Conservation (phyloP, 2,329 filamentous ascomycete species). For the Colletotrichum abscissum region DNA sequence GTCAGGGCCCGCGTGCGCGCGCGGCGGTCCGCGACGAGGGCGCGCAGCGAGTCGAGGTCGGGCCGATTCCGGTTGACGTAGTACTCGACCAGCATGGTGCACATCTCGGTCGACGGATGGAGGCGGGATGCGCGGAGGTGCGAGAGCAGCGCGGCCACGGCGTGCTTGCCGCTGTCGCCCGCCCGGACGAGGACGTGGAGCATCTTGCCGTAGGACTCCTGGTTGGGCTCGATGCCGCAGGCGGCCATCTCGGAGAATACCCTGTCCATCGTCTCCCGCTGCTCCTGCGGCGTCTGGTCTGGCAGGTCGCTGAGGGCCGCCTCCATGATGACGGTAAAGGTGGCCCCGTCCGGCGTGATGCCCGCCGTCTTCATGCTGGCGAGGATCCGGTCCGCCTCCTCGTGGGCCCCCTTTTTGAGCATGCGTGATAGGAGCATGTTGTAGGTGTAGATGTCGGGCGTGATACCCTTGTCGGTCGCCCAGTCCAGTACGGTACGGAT, state of each 20-base stretch:
- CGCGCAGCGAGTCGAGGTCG: conserved; percentile 68
- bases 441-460: conserved; percentile 70
- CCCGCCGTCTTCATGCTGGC: conserved; percentile 66
- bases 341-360: conserved; percentile 72
- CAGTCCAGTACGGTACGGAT: conserved; percentile 69
- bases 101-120: conserved; percentile 72
- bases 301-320: conserved; percentile 60
- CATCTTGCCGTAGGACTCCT: conserved; percentile 75
- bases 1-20: conserved; percentile 34
- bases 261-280: conserved; percentile 61
- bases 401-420: conserved; percentile 59
- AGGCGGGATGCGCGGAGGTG: conserved; percentile 69
- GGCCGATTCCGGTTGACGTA: conserved; percentile 71
- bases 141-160: conserved; percentile 69
- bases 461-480: conserved; percentile 65
- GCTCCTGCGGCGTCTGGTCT: conserved; percentile 56
- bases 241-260: conserved; percentile 69
- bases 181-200: conserved; percentile 71
- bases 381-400: conserved; percentile 65
- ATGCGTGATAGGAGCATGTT: conserved; percentile 76
- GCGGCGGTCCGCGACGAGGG: conserved; percentile 64
- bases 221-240: conserved; percentile 68
- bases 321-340: conserved; percentile 79
- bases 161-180: conserved; percentile 53
- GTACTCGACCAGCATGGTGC: conserved; percentile 78